Percentiles rank a stretch among this genome's conserved stretches.
phyloP scores from a whole-genome alignment of 768 basidiomycete species.

The Collybia sordida region DNA sequence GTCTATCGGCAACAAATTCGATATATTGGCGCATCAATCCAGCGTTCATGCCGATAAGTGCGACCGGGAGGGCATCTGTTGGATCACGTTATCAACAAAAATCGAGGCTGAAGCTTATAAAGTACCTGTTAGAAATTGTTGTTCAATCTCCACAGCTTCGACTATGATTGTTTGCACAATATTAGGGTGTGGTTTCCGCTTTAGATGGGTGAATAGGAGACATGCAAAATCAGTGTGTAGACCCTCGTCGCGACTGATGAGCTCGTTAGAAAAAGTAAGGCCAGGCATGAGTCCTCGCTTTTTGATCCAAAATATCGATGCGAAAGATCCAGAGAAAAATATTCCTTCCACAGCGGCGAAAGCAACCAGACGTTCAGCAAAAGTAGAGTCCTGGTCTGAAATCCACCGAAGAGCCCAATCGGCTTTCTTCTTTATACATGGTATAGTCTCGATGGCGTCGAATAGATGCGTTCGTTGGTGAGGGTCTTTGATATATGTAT shows the following conservation, averaged over 20 bases:
- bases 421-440: constrained; percentile 89
- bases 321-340: constrained; percentile 94
- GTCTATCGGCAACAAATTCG: constrained; percentile 90
- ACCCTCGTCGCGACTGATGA: constrained; percentile 94
- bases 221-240: constrained; percentile 98
- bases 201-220: constrained; percentile 82
- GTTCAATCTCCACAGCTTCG: constrained; percentile 84
- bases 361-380: constrained; percentile 87
- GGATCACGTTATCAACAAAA: constrained; percentile 34
- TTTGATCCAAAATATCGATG: constrained; percentile 96
- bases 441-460: constrained; percentile 91
- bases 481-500: constrained; percentile 89
- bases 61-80: constrained; percentile 83
- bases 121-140: constrained; percentile 80
- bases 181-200: constrained; percentile 78
- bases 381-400: constrained; percentile 72
- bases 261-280: constrained; percentile 95
- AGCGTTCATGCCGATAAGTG: constrained; percentile 91
- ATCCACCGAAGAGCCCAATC: constrained; percentile 97
- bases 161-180: constrained; percentile 69
- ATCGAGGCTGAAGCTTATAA: background rate
- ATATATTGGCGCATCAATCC: constrained; percentile 90
- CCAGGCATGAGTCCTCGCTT: constrained; percentile 97
- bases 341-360: constrained; percentile 97
- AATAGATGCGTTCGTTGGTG: constrained; percentile 80